These are phyloP conservation scores for Alternaria novae-zelandiae DNA, from an alignment of 2,329 filamentous ascomycete species.

Conservation along the genomic window DNA sequence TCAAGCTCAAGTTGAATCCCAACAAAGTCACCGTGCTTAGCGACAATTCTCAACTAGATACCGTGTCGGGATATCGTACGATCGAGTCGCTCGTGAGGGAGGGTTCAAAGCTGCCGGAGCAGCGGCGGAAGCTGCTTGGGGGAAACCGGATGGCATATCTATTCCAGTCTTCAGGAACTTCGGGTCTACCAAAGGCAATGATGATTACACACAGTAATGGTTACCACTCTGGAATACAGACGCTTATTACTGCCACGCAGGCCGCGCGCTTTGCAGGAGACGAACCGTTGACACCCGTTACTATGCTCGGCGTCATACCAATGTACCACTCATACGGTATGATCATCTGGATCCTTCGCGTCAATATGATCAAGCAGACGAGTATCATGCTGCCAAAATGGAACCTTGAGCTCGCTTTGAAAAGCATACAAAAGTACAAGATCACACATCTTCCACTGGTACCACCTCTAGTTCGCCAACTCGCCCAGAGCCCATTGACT, in stretches of 20 bases:
- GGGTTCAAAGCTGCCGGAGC: constrained; percentile 26
- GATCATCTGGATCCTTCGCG: constrained; percentile 39
- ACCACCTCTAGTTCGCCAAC: constrained; percentile 36
- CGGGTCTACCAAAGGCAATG: constrained; percentile 43
- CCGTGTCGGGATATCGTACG: constrained; percentile 27
- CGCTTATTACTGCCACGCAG: constrained; percentile 32
- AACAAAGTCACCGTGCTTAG: constrained; percentile 36
- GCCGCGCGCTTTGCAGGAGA: constrained; percentile 25
- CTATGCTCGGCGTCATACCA: constrained; percentile 33
- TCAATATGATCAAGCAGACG: constrained; percentile 32
- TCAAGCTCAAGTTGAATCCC: constrained; percentile 30
- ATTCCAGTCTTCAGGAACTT: constrained; percentile 40
- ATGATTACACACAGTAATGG: constrained; percentile 42
- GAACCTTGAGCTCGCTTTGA: constrained; percentile 33
- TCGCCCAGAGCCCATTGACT: constrained; percentile 34
- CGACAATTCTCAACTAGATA: constrained; percentile 26
- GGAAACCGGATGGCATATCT: constrained; percentile 37
- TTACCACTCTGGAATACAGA: constrained; percentile 34
- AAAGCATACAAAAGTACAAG: constrained; percentile 36
- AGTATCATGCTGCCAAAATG: constrained; percentile 37
- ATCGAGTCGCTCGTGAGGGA: constrained; percentile 33
- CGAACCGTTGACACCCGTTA: constrained; percentile 27
- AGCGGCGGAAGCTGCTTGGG: constrained; percentile 25
- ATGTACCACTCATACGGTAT: constrained; percentile 45
- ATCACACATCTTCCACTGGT: constrained; percentile 35